Evolutionary conservation across 768 basidiomycete genomes (phyloP), one percentile per base, ranked within the genome.

Genomic region (Leccinum boreale): DNA sequence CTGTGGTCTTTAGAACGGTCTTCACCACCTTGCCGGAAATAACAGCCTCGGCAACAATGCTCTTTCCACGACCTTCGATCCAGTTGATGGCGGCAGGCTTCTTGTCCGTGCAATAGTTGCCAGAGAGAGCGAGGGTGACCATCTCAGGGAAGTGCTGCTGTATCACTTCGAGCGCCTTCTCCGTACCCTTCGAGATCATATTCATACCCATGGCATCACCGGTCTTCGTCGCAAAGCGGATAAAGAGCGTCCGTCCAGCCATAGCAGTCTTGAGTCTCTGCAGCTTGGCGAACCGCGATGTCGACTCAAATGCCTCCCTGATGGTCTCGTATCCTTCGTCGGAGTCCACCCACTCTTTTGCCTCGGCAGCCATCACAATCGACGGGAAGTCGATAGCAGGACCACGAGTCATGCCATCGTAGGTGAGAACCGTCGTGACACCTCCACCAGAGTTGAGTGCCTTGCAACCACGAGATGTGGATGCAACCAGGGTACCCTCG

Each of bases 151-250:
- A 99, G 66, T 86, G 74, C 49, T 79, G 78, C 63, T 82, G 79
- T 82, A 93, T 80, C 21, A 79, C 82, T 67, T 89, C 93, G 12
- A 99, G 81, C 21, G 94, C 94, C 74, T 90, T 91, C 78, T 98
- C 97, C 10, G 94, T 94, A 3, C 95, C 97, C 76, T 99, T 99
- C 9, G 90, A 92, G 69, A 98, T 97, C 97, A 98, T 99, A 79
- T 99, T 99, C 97, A 99, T 99, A 17, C 97, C 97, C 96, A 98
- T 99, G 44, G 97, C 96, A 67, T 98, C 96, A 29, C 95, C 97
- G 0, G 97, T 98, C 55, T 85, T 86, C 14, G 94, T 97, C 58
- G 90, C 90, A 68, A 99, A 98, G 49, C 97, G 85, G 23, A 98
- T 86, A 70, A 87, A 99, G 39, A 99, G 77, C 39, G 94, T 96